Evolutionary conservation across 164 flowering plant genomes (phyloP).

Genomic region (Akebia trifoliata): DNA sequence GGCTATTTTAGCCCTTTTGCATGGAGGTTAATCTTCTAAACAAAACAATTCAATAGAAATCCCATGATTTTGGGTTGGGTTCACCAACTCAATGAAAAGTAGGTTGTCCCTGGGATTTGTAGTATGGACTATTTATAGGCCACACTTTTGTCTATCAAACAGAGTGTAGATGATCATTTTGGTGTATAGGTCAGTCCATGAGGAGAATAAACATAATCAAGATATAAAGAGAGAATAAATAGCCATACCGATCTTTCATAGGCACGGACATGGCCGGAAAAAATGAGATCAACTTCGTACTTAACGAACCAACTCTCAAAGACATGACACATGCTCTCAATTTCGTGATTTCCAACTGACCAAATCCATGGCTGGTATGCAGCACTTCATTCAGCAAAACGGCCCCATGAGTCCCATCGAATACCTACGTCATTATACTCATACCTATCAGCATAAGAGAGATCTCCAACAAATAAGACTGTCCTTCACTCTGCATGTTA

Average conservation of each 20-base stretch:
- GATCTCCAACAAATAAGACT: constrained; percentile 89
- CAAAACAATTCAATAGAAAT: too few species aligned
- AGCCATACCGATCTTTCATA: constrained; percentile 83
- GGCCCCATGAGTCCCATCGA: constrained; percentile 94
- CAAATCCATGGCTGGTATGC: constrained; percentile 99
- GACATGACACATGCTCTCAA: constrained; percentile 74
- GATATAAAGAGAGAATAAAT: not conserved
- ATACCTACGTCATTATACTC: constrained; percentile 60
- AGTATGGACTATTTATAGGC: not conserved
- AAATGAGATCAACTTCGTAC: constrained; percentile 68
- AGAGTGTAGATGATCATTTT: not conserved
- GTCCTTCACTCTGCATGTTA: constrained; percentile 63
- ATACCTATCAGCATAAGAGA: too few species aligned
- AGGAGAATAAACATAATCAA: not conserved
- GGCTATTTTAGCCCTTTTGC: too few species aligned
- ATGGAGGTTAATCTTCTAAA: too few species aligned
- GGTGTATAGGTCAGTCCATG: not conserved
- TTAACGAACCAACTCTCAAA: constrained; percentile 69
- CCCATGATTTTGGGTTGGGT: too few species aligned
- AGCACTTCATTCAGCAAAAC: constrained; percentile 64
- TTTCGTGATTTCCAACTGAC: constrained; percentile 88
- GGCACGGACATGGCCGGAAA: constrained; percentile 96
- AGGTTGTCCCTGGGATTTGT: too few species aligned
- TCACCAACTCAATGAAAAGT: too few species aligned
- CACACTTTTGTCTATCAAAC: not conserved